phyloP scores from a whole-genome alignment of 805 yeast genomes.

The Candida anglica region DNA sequence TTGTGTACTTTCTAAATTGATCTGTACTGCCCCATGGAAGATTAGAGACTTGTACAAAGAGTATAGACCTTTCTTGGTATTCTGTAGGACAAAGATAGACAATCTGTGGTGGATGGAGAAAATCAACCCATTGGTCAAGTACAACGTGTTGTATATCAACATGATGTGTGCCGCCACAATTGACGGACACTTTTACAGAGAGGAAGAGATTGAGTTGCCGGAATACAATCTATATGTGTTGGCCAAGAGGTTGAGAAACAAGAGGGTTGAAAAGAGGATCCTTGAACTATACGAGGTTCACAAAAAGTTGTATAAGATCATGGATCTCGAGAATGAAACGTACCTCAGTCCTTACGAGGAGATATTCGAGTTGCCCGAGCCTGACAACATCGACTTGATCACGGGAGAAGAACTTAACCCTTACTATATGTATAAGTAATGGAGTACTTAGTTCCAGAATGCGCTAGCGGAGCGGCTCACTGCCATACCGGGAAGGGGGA shows the following conservation, averaged over 20 bases:
- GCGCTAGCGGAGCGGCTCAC: too few relatives aligned
- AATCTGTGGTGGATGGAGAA: background rate
- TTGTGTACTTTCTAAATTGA: background rate
- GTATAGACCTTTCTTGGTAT: background rate
- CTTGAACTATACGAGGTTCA: background rate
- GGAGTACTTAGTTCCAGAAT: too few relatives aligned
- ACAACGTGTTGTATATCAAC: background rate
- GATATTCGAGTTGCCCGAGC: background rate
- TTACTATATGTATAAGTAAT: too few relatives aligned
- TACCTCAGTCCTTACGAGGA: background rate
- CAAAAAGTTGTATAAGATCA: background rate
- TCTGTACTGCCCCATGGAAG: background rate
- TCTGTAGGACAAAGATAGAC: background rate
- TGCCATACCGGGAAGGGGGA: too few relatives aligned
- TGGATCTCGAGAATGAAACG: background rate
- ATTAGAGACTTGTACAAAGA: background rate
- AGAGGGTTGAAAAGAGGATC: background rate
- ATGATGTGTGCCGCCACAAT: background rate
- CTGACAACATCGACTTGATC: background rate
- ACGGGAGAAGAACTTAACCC: background rate
- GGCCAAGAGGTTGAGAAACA: background rate
- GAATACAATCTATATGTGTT: background rate
- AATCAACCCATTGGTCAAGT: background rate
- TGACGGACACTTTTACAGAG: too few relatives aligned
- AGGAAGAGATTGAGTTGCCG: background rate